Base-by-base conservation (phyloP, 2,329 filamentous ascomycete species). In the Xylaria sp. region DNA sequence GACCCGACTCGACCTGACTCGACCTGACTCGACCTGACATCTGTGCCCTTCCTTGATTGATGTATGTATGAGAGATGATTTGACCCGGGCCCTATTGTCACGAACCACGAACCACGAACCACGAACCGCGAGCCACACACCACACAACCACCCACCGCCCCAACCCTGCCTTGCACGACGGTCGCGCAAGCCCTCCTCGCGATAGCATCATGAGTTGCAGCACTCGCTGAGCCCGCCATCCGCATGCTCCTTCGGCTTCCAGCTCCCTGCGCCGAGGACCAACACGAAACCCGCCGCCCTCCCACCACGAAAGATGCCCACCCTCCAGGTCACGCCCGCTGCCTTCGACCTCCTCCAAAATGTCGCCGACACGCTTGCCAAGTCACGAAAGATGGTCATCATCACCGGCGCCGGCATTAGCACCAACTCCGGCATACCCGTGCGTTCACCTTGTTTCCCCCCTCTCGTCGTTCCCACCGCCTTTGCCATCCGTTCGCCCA, bases 371-470 rank as follows among this genome's bases (percentile, higher is more conserved):
- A 76, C 80, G 3, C 77, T 91, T 44, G 82, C 83, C 65, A 88
- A 87, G 72, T 84, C 89, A 10, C 85, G 83, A 64, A 91, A 90
- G 72, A 82, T 90, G n/a, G 82, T 91, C 8, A 85, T 91, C 19
- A 80, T 91, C 31, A 91, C 89, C 0, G 89, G 89, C 51, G 89
- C 89, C 49, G 89, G 89, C 54, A 91, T 91, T 71, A 90, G 87
- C 72, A 91, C 89, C 52, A 91, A 90, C 72, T 90, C 87, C 64
- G 89, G 89, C 57, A 91, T 91, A 71, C 89, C 89, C 52, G 89
- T 91, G 79, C 71, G 83, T 25, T 15, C 27, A 10, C 46, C 46
- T 13, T 33, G 31, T 25, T 9, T 27, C 11, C 11, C 2, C n/a
- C 4, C n/a, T n/a, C 11, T 4, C n/a, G 33, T 37, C 21, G 10